A percentile compares a stretch with the other conserved stretches of the same genome.
phyloP scores from a whole-genome alignment of 768 basidiomycete genomes.

The Termitomyces sp. region DNA sequence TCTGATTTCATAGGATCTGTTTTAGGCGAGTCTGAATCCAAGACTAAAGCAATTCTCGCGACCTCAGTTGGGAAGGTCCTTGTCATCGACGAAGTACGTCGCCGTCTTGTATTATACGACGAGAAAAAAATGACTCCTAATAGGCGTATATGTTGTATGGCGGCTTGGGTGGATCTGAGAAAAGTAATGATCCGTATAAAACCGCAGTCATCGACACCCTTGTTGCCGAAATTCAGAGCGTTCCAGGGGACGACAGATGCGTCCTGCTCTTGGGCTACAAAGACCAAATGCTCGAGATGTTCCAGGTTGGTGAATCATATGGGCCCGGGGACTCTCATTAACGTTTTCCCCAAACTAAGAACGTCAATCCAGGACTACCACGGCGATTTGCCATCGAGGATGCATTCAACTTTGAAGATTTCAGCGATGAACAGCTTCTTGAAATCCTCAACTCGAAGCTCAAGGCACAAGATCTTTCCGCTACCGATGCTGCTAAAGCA shows the following conservation, averaged over 20 bases:
- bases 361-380: neutral
- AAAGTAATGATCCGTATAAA: slow-evolving; percentile 46
- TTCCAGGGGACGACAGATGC: slow-evolving; percentile 67
- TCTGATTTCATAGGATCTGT: neutral
- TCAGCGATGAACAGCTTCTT: neutral
- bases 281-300: slow-evolving; percentile 69
- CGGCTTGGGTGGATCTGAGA: neutral
- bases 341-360: neutral
- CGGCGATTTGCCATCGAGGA: slow-evolving; percentile 2
- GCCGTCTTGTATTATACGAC: neutral
- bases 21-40: neutral
- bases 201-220: slow-evolving; percentile 72
- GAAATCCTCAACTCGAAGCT: neutral
- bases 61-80: neutral
- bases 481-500: neutral
- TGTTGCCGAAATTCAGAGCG: slow-evolving; percentile 69
- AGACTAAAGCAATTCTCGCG: neutral
- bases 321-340: neutral
- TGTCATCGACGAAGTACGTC: neutral
- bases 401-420: neutral
- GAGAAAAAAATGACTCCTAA: neutral
- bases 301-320: slow-evolving; percentile 42
- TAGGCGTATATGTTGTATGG: neutral
- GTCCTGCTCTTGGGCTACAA: slow-evolving; percentile 66
- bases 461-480: neutral